Evolutionary conservation across 2,329 filamentous ascomycete species (phyloP).

Genomic region (Fusarium hostae): DNA sequence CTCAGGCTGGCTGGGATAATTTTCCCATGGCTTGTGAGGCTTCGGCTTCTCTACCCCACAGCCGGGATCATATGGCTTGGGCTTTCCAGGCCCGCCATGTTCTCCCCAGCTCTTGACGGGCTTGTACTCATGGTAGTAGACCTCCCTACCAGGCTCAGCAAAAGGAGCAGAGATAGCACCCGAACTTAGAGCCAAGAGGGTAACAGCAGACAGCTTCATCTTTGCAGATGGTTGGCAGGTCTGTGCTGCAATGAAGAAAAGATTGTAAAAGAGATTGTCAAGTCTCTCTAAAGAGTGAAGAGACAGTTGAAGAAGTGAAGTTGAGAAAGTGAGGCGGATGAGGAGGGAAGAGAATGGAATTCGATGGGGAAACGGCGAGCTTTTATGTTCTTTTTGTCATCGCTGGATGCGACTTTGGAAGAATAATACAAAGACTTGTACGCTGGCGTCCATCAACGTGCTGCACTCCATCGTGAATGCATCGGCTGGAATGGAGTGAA

Average conservation of each 20-base stretch:
- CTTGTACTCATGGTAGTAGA: not conserved
- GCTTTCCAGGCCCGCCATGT: not conserved
- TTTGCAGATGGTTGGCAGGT: not conserved
- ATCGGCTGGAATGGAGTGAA: too few relatives aligned
- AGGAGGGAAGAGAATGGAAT: not conserved
- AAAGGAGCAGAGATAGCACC: conserved; percentile 5
- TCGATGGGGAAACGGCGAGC: not conserved
- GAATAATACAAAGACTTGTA: too few relatives aligned
- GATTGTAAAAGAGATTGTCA: not conserved
- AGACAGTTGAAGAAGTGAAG: not conserved
- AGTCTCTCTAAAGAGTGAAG: not conserved
- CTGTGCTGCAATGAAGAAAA: not conserved
- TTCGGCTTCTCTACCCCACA: not conserved
- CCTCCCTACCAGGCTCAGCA: not conserved
- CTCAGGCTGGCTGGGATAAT: not conserved
- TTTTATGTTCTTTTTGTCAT: not conserved
- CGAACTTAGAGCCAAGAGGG: conserved; percentile 11
- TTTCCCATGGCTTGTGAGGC: not conserved
- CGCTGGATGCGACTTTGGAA: not conserved
- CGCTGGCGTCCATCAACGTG: not conserved
- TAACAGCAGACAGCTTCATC: conserved; percentile 21
- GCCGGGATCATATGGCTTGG: not conserved
- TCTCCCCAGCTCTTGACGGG: not conserved
- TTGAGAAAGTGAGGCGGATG: not conserved
- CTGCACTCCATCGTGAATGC: not conserved